Evolutionary conservation across 106 monocot species (phyloP).

Genomic region (Alisma plantagoaquatica): DNA sequence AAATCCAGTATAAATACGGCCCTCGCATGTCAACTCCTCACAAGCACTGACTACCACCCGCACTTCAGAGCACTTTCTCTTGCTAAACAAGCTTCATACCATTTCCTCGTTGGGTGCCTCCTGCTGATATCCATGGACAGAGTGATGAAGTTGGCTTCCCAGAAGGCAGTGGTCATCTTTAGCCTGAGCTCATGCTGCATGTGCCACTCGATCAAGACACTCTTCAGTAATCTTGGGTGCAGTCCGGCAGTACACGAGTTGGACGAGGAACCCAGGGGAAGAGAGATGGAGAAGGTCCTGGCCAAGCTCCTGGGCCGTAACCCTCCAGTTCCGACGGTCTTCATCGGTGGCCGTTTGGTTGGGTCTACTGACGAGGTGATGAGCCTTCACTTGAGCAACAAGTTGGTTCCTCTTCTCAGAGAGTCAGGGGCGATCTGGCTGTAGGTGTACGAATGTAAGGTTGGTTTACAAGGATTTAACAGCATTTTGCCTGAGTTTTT

Average conservation of each 20-base stretch:
- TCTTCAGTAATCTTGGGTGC: conserved; percentile 7
- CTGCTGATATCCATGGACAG: too few relatives aligned
- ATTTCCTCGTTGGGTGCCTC: too few relatives aligned
- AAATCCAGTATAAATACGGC: too few relatives aligned
- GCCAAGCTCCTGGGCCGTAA: conserved; percentile 6
- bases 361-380: conserved; percentile 7
- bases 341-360: conserved; percentile 8
- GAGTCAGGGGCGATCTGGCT: conserved; percentile 10
- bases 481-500: too few relatives aligned
- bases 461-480: too few relatives aligned
- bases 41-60: too few relatives aligned
- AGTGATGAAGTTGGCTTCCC: conserved; percentile 12
- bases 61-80: too few relatives aligned
- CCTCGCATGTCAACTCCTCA: too few relatives aligned
- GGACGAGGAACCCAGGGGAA: conserved; percentile 1
- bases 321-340: conserved; percentile 5
- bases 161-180: conserved; percentile 14
- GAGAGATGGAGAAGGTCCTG: conserved; percentile 8
- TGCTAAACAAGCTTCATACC: too few relatives aligned
- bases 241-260: conserved; percentile 8
- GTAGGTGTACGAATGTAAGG: too few relatives aligned
- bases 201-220: conserved; percentile 11
- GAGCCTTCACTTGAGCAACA: conserved; percentile 7
- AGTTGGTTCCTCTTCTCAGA: conserved; percentile 5
- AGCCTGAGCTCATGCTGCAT: conserved; percentile 13